Base-by-base conservation (phyloP, 1,139 yeast genomes). In the Kurtzmaniella natalensis region DNA sequence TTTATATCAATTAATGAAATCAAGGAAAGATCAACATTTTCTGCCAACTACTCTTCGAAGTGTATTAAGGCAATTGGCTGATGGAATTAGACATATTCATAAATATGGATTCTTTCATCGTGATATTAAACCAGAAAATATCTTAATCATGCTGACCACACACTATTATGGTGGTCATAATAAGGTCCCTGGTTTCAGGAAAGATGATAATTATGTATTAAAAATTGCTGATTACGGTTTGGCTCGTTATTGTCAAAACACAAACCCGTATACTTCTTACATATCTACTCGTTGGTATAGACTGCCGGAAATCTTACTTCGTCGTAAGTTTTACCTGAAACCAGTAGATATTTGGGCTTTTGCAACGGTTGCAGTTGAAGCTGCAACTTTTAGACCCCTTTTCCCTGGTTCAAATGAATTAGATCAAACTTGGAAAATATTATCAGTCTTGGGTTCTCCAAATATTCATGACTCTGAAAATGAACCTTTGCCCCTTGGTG, bases 241-340 rank as follows among this genome's bases (percentile, higher is more conserved):
- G 34, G 85, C 96, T 10, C 74, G 96, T 43, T 78, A 75, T 43
- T 61, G 75, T 11, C 61, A 66, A 30, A 74, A 76, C 48, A 51
- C 52, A 20, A 71, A 69, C 35, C 76, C 78, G 0, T 85, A 75
- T 51, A 81, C 94, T 0, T 76, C 84, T 1, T 92, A 92, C 49
- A 94, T 92, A 6, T 84, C 96, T 0, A 92, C 97, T 0, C 72
- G 98, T 47, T 92, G 97, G 97, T 92, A 92, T 55, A 69, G 98
- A 40, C 81, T 96, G 0, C 98, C 98, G 0, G 98, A 92, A 57
- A 82, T 92, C 29, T 65, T 92, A 29, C 64, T 92, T 37, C 70
- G 92, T 41, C 75, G 76, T 42, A 70, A 71, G 7, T 60, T 59
- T 46, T 87, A 92, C 54, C 76, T 92, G 0, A 72, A 66, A 34